phyloP scores from a whole-genome alignment of 2,329 filamentous ascomycete genomes.

The Lecanosticta acicola region DNA sequence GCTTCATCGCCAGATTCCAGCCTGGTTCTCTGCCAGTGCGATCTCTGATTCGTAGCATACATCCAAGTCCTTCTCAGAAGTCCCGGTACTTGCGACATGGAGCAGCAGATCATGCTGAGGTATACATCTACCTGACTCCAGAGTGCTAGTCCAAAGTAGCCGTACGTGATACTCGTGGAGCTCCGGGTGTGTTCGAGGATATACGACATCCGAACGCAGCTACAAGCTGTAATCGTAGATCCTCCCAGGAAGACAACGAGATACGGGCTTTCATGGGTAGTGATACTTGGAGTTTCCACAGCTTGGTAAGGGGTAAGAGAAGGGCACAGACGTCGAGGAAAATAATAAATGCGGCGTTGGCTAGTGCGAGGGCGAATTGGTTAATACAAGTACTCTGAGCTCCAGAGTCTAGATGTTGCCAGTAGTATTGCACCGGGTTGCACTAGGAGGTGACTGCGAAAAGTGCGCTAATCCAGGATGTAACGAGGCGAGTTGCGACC shows the following conservation, averaged over 20 bases:
- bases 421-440: conserved; percentile 1
- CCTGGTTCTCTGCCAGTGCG: neutral
- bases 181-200: conserved; percentile 1
- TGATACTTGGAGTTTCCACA: conserved; percentile 7
- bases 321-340: conserved; percentile 11
- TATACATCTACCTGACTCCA: conserved; percentile 22
- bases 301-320: conserved; percentile 10
- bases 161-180: conserved; percentile 16
- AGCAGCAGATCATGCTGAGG: conserved; percentile 20
- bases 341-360: conserved; percentile 4
- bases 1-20: neutral
- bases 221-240: conserved; percentile 10
- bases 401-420: neutral
- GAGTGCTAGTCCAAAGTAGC: conserved; percentile 16
- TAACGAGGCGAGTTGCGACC: neutral
- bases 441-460: neutral
- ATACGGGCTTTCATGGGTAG: conserved; percentile 35
- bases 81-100: conserved; percentile 16
- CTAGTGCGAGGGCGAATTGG: conserved; percentile 4
- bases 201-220: conserved; percentile 9
- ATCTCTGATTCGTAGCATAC: neutral
- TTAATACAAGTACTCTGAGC: conserved; percentile 7
- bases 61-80: conserved; percentile 7
- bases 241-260: conserved; percentile 11
- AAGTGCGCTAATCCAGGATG: neutral